These are phyloP conservation scores for Aspergillus niger DNA, from an alignment of 2,329 filamentous ascomycete species.

Conservation along the genomic window DNA sequence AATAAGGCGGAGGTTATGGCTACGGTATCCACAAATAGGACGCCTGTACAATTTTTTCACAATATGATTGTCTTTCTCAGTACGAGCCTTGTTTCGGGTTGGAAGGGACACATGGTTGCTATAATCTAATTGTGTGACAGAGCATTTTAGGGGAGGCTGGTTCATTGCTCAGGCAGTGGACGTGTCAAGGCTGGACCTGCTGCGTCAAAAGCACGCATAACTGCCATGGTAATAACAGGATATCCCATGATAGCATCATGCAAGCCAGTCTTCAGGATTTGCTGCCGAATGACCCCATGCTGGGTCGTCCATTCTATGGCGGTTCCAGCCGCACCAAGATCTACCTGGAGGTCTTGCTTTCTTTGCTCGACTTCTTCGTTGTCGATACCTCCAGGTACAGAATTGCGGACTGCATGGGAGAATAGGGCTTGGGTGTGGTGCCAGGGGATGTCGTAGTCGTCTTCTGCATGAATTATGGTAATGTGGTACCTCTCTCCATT, in stretches of 20 bases:
- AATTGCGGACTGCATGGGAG: conserved; percentile 4
- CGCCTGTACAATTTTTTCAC: too few species aligned
- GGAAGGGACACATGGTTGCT: too few species aligned
- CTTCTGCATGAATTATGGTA: conserved; percentile 38
- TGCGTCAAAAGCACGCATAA: conserved; percentile 11
- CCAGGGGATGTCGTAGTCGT: conserved; percentile 39
- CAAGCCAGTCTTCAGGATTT: conserved; percentile 13
- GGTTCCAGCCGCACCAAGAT: conserved; percentile 9
- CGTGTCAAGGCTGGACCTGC: not conserved
- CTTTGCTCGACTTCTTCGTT: conserved; percentile 3
- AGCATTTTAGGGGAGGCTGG: too few species aligned
- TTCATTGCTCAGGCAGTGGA: not conserved
- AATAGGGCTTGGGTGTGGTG: conserved; percentile 16
- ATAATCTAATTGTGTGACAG: too few species aligned
- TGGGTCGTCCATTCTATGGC: conserved; percentile 10
- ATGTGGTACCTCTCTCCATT: conserved; percentile 31
- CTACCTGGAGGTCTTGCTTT: not conserved
- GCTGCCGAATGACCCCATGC: conserved; percentile 9
- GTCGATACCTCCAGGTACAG: not conserved
- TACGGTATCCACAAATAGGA: too few species aligned
- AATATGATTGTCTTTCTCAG: too few species aligned
- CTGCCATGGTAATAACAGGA: conserved; percentile 12
- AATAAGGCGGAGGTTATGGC: too few species aligned
- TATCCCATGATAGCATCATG: conserved; percentile 16
- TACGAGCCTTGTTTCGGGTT: too few species aligned